Base-by-base conservation (phyloP, 176 grass and related monocot genomes). In the Zizania latifolia region DNA sequence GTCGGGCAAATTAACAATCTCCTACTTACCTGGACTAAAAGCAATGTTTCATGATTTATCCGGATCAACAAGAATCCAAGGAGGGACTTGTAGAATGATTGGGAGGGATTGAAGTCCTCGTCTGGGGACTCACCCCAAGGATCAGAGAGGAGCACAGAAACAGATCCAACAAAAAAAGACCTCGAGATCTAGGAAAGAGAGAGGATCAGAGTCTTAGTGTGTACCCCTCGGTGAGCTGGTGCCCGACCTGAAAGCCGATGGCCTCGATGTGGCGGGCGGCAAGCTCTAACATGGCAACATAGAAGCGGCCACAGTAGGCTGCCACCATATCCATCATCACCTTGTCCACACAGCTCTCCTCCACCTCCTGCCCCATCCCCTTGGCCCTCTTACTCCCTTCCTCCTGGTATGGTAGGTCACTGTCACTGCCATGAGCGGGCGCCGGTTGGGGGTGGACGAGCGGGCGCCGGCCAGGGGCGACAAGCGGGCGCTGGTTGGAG, bases 251-350 rank as follows among this genome's bases (percentile, higher is more conserved):
- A 81, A 89, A 97, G 32, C 93, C 93, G 65, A 97, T 93, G 77
- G 88, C 86, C 75, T 93, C 93, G 84, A 97, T 97, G 68, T 90
- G 94, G 65, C 86, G 90, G 58, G 88, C 90, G 26, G 94, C 94
- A 53, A 93, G 82, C 35, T 93, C 94, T 23, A 88, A 88, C 74
- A 93, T 93, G 60, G 83, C 71, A 17, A 88, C 67, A 76, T 97
- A 93, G 86, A 97, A 87, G 60, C 90, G 71, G 53, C 73, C 85
- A 33, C 90, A 77, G 83, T 97, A 97, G 28, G 86, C 86, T 2
- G 94, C 81, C n/a, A 97, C 88, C 94, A 97, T 89, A 88, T 97
- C 94, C 74, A 91, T 91, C 8, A 93, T 87, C 38, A 97, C 35
- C 26, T 74, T 83, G 7, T 91, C 90, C 40, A 93, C 76, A 28